A percentile compares a stretch with the other conserved stretches of the same genome.
Conservation (phyloP, 495 filamentous ascomycete genomes). For the Penicilliopsis zonata region DNA sequence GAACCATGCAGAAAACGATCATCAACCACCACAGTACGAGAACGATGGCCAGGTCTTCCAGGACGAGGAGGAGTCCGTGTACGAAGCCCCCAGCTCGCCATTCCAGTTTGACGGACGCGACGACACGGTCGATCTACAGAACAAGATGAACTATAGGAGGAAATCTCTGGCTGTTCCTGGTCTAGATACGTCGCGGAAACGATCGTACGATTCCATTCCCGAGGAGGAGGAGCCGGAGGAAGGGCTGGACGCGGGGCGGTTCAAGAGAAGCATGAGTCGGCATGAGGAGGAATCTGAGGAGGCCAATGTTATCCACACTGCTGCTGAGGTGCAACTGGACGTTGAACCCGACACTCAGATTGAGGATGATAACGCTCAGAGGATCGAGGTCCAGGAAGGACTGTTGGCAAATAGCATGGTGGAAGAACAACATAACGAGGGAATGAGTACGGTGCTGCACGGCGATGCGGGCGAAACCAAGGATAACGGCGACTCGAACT, state of each 20-base stretch:
- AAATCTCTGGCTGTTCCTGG: constrained; percentile 10
- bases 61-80: constrained; percentile 10
- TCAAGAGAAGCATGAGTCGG: constrained; percentile 21
- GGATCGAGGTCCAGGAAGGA: constrained; percentile 7
- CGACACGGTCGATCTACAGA: constrained; percentile 20
- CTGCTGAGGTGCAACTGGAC: too few relatives aligned
- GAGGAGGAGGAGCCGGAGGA: constrained; percentile 12
- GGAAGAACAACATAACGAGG: constrained; percentile 30
- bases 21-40: constrained; percentile 7
- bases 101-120: constrained; percentile 23
- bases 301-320: constrained; percentile 11
- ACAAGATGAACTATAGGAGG: constrained; percentile 10
- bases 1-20: constrained; percentile 10
- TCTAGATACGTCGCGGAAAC: constrained; percentile 21
- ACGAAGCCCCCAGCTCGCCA: constrained; percentile 22
- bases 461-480: constrained; percentile 14
- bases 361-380: constrained; percentile 12
- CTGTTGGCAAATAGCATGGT: constrained; percentile 25
- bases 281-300: constrained; percentile 17
- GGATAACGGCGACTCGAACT: constrained; percentile 10
- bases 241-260: constrained; percentile 11
- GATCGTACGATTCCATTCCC: constrained; percentile 29
- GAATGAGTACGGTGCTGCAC: constrained; percentile 31
- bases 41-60: constrained; percentile 8
- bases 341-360: too few relatives aligned